These are phyloP conservation scores for Fusarium bulbicola DNA, from an alignment of 2,329 filamentous ascomycete species.

Conservation along the genomic window DNA sequence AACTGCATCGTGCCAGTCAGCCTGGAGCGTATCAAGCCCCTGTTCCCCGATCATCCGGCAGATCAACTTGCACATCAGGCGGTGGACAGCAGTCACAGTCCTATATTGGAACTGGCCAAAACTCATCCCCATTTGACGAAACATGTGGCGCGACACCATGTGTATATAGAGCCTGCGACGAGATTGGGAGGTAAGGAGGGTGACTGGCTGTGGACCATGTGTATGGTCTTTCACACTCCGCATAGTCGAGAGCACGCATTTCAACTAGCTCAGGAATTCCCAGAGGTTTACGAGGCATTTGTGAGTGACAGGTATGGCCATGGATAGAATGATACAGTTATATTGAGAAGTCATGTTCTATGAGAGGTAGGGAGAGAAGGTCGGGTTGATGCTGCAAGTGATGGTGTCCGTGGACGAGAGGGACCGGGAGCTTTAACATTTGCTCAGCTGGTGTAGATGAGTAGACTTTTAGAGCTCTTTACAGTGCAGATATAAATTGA, in stretches of 20 bases:
- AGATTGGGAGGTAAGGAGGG: not conserved
- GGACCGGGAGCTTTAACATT: not conserved
- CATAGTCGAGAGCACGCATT: not conserved
- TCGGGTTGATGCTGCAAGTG: not conserved
- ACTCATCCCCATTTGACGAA: not conserved
- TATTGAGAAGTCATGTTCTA: not conserved
- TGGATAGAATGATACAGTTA: not conserved
- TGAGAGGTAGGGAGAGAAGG: not conserved
- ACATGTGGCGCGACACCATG: not conserved
- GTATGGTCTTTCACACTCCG: not conserved
- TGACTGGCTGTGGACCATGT: not conserved
- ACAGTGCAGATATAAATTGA: not conserved
- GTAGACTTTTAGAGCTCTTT: not conserved
- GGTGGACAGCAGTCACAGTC: not conserved
- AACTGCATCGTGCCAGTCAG: not conserved
- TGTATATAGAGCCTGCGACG: not conserved
- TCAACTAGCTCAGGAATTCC: not conserved
- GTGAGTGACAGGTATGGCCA: not conserved
- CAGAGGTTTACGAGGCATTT: not conserved
- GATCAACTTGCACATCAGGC: not conserved
- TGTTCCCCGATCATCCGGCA: not conserved
- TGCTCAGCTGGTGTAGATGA: not conserved
- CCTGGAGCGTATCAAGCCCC: not conserved
- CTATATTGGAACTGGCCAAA: not conserved
- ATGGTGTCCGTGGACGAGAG: fast-evolving